Conservation (phyloP, 495 filamentous ascomycete genomes). For the Xylaria palmicola region DNA sequence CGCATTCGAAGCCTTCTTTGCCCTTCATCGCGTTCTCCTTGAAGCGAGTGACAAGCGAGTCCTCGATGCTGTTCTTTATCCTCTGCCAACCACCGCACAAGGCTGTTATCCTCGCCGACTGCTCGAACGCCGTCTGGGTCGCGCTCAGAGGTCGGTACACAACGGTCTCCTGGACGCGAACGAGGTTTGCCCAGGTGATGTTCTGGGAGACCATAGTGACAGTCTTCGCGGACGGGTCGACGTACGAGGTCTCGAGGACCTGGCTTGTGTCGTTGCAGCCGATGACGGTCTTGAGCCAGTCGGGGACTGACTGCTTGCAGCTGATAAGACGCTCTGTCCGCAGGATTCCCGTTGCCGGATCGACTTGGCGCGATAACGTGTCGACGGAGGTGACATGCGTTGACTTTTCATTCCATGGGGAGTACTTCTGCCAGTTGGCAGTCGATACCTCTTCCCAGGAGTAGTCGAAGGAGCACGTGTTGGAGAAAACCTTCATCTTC, state of each 20-base stretch:
- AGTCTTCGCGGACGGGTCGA: slow-evolving; percentile 74
- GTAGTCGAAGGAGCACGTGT: slow-evolving; percentile 86
- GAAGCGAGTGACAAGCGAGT: slow-evolving; percentile 84
- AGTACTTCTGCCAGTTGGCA: slow-evolving; percentile 99
- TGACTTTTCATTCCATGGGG: slow-evolving; percentile 94
- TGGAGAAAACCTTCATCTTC: slow-evolving; percentile 92
- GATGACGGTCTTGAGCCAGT: slow-evolving; percentile 78
- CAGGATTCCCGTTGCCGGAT: slow-evolving; percentile 80
- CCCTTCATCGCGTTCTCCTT: slow-evolving; percentile 86
- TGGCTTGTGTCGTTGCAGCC: slow-evolving; percentile 71
- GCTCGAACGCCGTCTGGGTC: slow-evolving; percentile 73
- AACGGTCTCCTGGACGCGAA: slow-evolving; percentile 88
- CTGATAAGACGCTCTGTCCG: slow-evolving; percentile 97
- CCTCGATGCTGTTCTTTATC: slow-evolving; percentile 90
- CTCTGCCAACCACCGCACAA: slow-evolving; percentile 95
- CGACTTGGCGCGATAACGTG: slow-evolving; percentile 79
- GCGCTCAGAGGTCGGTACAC: slow-evolving; percentile 68
- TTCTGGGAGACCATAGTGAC: slow-evolving; percentile 95
- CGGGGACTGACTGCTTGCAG: slow-evolving; percentile 83
- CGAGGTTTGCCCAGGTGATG: slow-evolving; percentile 82
- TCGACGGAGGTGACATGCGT: slow-evolving; percentile 94
- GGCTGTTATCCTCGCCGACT: slow-evolving; percentile 89
- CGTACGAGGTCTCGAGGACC: slow-evolving; percentile 93
- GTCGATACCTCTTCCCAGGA: slow-evolving; percentile 98
- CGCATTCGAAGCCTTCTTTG: slow-evolving; percentile 88